Evolutionary conservation across 257 asterid genomes (phyloP), one percentile per base, ranked within the genome.

Genomic region (Echium plantagineum): DNA sequence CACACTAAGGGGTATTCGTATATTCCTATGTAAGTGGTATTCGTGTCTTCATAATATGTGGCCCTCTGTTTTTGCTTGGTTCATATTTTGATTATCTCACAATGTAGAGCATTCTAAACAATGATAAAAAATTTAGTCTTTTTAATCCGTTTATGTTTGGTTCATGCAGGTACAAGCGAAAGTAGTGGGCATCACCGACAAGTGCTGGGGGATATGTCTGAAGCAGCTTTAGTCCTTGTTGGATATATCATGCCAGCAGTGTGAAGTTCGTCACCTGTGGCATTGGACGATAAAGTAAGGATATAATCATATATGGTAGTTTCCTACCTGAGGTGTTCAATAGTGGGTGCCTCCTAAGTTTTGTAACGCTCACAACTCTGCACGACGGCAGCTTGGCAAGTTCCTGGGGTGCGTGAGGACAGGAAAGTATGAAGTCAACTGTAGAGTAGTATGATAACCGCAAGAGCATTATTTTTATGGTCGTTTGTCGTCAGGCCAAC

Each of bases 121-220:
- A 42, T 42, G 12, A 42, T 42, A 4, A 42, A 15, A 0, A 17
- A 42, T 42, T 42, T 3, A 10, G 1, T 42, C 49, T 13, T 38
- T 42, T 16, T 42, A 42, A 42, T 10, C 19, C 57, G 3, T 21
- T 6, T 8, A 19, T 19, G 26, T 28, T 3, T 7, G 15, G 19
- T 48, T 7, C 32, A 21, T 80, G 79, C 85, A 86, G 95, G 81
- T 86, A 86, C 70, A 83, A 83, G 63, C 81, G 95, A 21, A 73
- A 68, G 75, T 86, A 71, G 80, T 3, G 59, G 59, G 13, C 48
- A 28, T 6, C 19, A 30, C 26, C n/a, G 1, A 19, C 6, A 5
- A 4, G 66, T 54, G 9, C 21, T 31, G 24, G 15, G 5, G 26
- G 48, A 57, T 21, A 20, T 24, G 30, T 5, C 9, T 26, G 6